Evolutionary conservation across 2,329 filamentous ascomycete species (phyloP).

Genomic region (Epichloe coenophiala): DNA sequence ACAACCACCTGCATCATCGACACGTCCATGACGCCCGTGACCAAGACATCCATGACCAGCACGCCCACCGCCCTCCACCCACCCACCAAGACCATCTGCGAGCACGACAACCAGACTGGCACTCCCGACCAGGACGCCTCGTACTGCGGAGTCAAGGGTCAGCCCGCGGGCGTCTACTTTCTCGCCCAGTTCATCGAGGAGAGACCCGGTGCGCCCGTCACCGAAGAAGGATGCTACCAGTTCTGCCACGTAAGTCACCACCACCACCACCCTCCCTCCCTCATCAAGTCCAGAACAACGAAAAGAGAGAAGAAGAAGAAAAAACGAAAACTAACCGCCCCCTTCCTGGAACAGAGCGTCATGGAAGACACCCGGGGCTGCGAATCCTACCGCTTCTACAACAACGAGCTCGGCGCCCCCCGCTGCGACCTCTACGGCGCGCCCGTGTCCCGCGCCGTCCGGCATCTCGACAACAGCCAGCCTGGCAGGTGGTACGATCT

Average conservation of each 20-base stretch:
- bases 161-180: conserved; percentile 22
- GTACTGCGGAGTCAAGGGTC: conserved; percentile 27
- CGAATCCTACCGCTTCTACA: conserved; percentile 23
- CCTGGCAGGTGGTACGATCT: conserved; percentile 23
- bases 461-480: conserved; percentile 15
- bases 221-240: conserved; percentile 27
- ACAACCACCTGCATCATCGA: conserved; percentile 17
- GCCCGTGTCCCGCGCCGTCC: conserved; percentile 16
- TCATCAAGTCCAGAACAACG: too few relatives aligned
- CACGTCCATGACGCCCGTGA: conserved; percentile 19
- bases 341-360: conserved; percentile 13
- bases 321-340: not conserved
- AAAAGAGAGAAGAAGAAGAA: too few relatives aligned
- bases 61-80: conserved; percentile 12
- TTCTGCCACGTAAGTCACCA: conserved; percentile 23
- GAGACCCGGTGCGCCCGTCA: conserved; percentile 18
- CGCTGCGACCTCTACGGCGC: conserved; percentile 24
- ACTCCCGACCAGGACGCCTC: conserved; percentile 14
- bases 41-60: conserved; percentile 12
- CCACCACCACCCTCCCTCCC: too few relatives aligned
- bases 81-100: conserved; percentile 19
- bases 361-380: conserved; percentile 19
- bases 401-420: conserved; percentile 16
- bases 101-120: conserved; percentile 16
- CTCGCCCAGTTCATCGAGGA: conserved; percentile 26